A percentile compares a stretch with the other conserved stretches of the same genome.
These are phyloP conservation scores for Penicillium hordei DNA, from an alignment of 2,329 filamentous ascomycete species.

Conservation along the genomic window DNA sequence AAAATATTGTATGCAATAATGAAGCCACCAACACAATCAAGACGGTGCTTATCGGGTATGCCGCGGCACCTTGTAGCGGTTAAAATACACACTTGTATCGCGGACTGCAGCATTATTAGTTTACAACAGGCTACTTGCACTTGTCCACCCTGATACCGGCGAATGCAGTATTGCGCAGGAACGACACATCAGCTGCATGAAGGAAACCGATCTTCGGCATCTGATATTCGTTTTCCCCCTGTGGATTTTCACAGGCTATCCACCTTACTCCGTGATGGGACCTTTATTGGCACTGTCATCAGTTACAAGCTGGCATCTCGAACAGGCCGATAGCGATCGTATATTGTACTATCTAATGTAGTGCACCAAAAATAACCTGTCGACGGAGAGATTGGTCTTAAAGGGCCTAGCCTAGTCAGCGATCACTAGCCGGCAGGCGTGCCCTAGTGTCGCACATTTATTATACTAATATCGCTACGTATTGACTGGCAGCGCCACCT, in stretches of 20 bases:
- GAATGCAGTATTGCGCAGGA: slow-evolving; percentile 13
- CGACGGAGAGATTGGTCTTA: background rate
- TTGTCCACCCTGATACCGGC: background rate
- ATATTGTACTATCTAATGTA: background rate
- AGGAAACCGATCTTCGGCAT: background rate
- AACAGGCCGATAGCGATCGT: background rate
- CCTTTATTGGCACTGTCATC: background rate
- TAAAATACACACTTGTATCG: background rate
- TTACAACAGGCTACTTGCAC: background rate
- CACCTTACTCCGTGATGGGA: background rate
- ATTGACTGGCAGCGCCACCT: slow-evolving; percentile 13
- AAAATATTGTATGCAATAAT: slow-evolving; percentile 5
- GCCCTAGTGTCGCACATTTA: slow-evolving; percentile 27
- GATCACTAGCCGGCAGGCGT: slow-evolving; percentile 20
- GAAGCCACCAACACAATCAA: background rate
- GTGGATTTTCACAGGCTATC: background rate
- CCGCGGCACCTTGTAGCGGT: background rate
- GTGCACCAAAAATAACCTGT: slow-evolving; percentile 23
- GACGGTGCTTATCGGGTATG: background rate
- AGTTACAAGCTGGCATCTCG: background rate
- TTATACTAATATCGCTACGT: slow-evolving; percentile 10
- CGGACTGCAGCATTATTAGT: background rate
- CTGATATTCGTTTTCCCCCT: background rate
- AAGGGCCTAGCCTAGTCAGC: slow-evolving; percentile 15
- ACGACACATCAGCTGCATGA: slow-evolving; percentile 16